These are phyloP conservation scores for Cladosporium sp. DNA, from an alignment of 2,329 filamentous ascomycete species.

Conservation along the genomic window DNA sequence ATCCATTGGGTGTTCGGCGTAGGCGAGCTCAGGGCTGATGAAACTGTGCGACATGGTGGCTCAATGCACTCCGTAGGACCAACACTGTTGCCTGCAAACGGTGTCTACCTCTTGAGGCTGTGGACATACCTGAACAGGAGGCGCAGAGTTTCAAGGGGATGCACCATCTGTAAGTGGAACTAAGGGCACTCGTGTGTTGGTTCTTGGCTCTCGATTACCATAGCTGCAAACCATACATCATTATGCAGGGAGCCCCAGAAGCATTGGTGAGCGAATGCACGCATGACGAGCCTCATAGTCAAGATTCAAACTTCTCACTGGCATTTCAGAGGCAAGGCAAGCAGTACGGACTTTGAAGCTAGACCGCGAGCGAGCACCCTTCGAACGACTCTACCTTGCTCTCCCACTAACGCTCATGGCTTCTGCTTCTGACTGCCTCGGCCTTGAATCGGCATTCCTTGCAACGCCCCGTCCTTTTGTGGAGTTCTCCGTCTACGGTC, in stretches of 20 bases:
- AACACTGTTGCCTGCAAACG: not conserved
- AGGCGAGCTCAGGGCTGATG: not conserved
- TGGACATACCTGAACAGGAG: not conserved
- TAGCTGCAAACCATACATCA: not conserved
- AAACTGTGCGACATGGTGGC: not conserved
- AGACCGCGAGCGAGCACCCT: no score
- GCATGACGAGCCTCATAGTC: no score
- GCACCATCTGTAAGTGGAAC: not conserved
- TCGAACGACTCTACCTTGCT: no score
- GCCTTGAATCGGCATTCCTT: not conserved
- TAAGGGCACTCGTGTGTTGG: not conserved
- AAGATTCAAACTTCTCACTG: no score
- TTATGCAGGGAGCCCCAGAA: not conserved
- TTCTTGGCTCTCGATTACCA: not conserved
- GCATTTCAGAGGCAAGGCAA: no score
- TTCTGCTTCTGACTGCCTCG: not conserved
- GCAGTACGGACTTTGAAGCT: no score
- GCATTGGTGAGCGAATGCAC: not conserved
- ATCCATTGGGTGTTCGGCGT: not conserved
- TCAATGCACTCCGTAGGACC: not conserved
- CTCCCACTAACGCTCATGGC: no score
- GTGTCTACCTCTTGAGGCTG: not conserved
- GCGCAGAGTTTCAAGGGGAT: not conserved
- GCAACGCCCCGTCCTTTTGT: no score
- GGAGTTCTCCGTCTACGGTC: no score